A percentile compares a stretch with the other conserved stretches of the same genome.
phyloP scores from a whole-genome alignment of 306 rosid genomes.

The Senna siamea region DNA sequence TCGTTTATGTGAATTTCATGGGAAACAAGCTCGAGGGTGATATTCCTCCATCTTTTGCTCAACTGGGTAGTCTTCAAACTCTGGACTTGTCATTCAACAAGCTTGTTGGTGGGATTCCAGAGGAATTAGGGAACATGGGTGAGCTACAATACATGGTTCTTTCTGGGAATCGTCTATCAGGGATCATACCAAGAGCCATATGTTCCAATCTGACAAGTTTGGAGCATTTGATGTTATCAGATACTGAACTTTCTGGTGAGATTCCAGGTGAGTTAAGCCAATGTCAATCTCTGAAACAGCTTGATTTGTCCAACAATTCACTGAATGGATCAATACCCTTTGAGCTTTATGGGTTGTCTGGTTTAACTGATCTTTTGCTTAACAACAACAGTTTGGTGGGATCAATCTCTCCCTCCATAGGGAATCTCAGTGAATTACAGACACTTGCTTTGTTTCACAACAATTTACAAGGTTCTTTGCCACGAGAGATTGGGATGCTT shows the following conservation, averaged over 20 bases:
- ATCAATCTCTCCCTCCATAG: conserved; percentile 69
- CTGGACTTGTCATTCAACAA: conserved; percentile 80
- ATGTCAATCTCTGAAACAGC: conserved; percentile 71
- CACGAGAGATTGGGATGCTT: conserved; percentile 84
- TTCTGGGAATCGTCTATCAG: conserved; percentile 71
- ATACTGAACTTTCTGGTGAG: conserved; percentile 60
- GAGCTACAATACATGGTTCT: conserved; percentile 64
- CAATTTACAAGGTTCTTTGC: conserved; percentile 72
- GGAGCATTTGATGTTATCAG: conserved; percentile 65
- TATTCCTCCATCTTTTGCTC: conserved; percentile 63
- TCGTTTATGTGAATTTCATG: conserved; percentile 70
- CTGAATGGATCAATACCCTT: conserved; percentile 80
- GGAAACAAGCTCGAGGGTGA: conserved; percentile 73
- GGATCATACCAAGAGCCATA: conserved; percentile 62
- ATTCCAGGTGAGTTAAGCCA: conserved; percentile 71
- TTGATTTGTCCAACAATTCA: conserved; percentile 84
- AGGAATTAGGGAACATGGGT: conserved; percentile 72
- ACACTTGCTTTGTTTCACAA: conserved; percentile 77
- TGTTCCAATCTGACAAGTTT: conserved; percentile 82
- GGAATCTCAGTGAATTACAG: conserved; percentile 66
- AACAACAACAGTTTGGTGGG: conserved; percentile 89
- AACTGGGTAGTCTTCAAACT: conserved; percentile 66
- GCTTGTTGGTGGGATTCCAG: conserved; percentile 72
- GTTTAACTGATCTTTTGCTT: conserved; percentile 74
- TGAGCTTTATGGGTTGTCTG: conserved; percentile 57